Conservation (phyloP, 208 protist species). For the Leishmania major region DNA sequence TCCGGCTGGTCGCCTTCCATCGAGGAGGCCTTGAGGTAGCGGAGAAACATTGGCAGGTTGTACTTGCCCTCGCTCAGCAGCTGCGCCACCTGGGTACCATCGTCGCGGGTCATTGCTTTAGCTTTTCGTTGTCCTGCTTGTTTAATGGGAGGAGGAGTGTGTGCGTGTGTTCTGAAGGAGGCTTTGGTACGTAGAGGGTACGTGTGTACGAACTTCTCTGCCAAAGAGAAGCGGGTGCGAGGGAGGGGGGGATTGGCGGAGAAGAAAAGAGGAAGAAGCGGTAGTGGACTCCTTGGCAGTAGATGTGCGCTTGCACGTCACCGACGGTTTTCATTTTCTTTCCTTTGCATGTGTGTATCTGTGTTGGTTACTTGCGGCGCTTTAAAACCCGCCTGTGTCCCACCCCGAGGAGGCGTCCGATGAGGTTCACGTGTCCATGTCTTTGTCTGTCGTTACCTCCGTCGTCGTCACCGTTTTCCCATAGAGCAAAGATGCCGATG, state of each 20-base stretch:
- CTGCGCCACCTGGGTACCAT: constrained; percentile 75
- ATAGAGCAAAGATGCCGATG: not conserved
- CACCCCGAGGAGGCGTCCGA: not conserved
- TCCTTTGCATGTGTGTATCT: too few relatives aligned
- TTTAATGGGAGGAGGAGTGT: not conserved
- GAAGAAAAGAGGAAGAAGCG: not conserved
- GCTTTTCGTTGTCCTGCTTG: not conserved
- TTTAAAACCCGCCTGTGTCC: not conserved
- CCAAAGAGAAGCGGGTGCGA: not conserved
- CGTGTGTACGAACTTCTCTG: not conserved
- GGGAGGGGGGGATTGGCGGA: not conserved
- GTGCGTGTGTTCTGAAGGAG: not conserved
- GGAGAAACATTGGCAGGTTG: constrained; percentile 81
- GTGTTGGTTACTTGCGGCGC: not conserved
- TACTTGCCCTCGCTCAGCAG: constrained; percentile 81
- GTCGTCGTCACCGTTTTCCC: not conserved
- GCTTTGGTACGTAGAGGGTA: not conserved
- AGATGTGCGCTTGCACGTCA: not conserved
- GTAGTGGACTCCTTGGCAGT: not conserved
- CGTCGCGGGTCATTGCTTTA: constrained; percentile 39
- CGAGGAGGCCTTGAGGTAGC: constrained; percentile 74
- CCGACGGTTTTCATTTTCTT: not conserved
- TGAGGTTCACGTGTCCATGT: not conserved
- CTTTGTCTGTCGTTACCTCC: not conserved
- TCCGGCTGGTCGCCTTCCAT: constrained; percentile 73